A percentile compares a stretch with the other conserved stretches of the same genome.
Conservation (phyloP, 257 asterid species). For the Schizonepeta tenuifolia region DNA sequence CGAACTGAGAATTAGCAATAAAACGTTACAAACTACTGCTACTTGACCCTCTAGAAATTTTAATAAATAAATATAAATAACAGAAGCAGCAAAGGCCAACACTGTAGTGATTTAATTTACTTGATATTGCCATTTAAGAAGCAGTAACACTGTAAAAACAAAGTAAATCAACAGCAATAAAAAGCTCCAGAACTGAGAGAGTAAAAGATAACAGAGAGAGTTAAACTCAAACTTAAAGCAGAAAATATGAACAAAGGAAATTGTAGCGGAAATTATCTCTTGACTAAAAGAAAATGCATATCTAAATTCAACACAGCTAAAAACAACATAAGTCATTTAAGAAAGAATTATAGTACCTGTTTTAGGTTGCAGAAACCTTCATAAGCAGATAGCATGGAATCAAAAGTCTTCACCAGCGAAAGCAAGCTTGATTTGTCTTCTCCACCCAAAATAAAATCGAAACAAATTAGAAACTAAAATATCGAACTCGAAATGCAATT, state of each 20-base stretch:
- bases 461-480: constrained; percentile 16
- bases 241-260: not conserved
- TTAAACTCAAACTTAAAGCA: not conserved
- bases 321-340: not conserved
- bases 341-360: constrained; percentile 52
- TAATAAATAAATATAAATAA: not conserved
- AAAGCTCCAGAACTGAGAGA: not conserved
- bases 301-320: not conserved
- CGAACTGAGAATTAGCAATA: not conserved
- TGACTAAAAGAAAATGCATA: not conserved
- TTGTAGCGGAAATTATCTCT: not conserved
- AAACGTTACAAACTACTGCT: not conserved
- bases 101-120: not conserved
- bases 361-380: constrained; percentile 88
- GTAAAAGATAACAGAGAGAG: not conserved
- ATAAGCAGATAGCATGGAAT: constrained; percentile 76
- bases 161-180: constrained; percentile 12
- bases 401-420: constrained; percentile 71
- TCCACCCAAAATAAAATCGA: constrained; percentile 25
- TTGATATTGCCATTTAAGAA: not conserved
- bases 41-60: not conserved
- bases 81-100: constrained; percentile 5
- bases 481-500: constrained; percentile 10
- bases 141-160: constrained; percentile 16
- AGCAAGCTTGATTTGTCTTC: constrained; percentile 60